Evolutionary conservation across 768 basidiomycete genomes (phyloP).

Genomic region (Fomitopsis pulvina): DNA sequence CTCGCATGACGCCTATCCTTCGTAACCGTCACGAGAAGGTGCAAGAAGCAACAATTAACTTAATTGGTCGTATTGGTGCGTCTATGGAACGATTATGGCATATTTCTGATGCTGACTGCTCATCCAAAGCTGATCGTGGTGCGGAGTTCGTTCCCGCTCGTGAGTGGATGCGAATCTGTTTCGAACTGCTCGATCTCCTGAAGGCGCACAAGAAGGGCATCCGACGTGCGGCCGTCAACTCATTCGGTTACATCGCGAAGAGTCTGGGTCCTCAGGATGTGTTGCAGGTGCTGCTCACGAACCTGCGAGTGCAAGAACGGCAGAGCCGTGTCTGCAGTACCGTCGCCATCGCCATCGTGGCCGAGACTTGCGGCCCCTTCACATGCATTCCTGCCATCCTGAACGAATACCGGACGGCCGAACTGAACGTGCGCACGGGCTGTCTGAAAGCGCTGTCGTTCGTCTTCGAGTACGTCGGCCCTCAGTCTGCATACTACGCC

Average conservation of each 20-base stretch:
- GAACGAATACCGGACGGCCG: conserved; percentile 97
- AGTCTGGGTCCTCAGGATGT: conserved; percentile 99
- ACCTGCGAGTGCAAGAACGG: conserved; percentile 96
- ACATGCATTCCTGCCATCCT: conserved; percentile 98
- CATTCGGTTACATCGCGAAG: conserved; percentile 99
- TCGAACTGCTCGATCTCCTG: conserved; percentile 91
- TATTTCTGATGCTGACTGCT: not conserved
- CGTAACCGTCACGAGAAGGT: conserved; percentile 99
- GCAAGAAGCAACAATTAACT: conserved; percentile 98
- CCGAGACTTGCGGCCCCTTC: conserved; percentile 94
- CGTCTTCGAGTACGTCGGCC: conserved; percentile 98
- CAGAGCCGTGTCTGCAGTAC: conserved; percentile 98
- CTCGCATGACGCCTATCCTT: conserved; percentile 99
- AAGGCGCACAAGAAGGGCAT: conserved; percentile 99
- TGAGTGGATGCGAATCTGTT: conserved; percentile 99
- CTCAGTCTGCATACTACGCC: conserved; percentile 92
- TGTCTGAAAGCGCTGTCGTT: conserved; percentile 98
- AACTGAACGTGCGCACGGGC: conserved; percentile 97
- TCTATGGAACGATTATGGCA: not conserved
- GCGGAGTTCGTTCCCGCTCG: conserved; percentile 98
- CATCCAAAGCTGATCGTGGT: conserved; percentile 82
- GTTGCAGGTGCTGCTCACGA: conserved; percentile 89
- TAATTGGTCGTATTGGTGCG: conserved; percentile 91
- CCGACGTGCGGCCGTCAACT: conserved; percentile 97
- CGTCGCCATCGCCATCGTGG: conserved; percentile 94